phyloP scores from a whole-genome alignment of 352 stramenopile genomes.

The Peronospora farinosa region DNA sequence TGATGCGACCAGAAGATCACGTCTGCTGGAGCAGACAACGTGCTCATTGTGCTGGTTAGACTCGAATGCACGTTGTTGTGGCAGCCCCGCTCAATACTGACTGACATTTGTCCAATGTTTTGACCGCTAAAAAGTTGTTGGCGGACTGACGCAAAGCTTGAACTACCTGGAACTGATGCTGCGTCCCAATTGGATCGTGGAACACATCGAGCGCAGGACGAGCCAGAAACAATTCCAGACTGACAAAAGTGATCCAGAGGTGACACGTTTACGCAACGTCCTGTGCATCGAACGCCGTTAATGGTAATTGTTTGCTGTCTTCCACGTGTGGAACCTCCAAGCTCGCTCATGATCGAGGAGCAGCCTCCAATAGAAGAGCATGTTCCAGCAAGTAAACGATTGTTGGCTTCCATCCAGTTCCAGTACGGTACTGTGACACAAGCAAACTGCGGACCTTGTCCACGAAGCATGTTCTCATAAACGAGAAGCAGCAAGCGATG shows the following conservation, averaged over 20 bases:
- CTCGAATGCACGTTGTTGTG: constrained; percentile 63
- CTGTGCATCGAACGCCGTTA: constrained; percentile 36
- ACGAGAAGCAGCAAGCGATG: constrained; percentile 54
- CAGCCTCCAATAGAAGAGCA: constrained; percentile 47
- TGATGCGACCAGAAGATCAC: constrained; percentile 78
- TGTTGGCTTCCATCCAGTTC: constrained; percentile 61
- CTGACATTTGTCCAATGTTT: constrained; percentile 56
- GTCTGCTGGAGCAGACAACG: constrained; percentile 45
- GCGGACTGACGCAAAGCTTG: constrained; percentile 41
- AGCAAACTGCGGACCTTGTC: constrained; percentile 36
- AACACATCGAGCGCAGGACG: constrained; percentile 38
- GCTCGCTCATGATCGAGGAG: constrained; percentile 32
- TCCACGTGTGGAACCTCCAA: constrained; percentile 33
- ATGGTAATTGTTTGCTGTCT: constrained; percentile 29
- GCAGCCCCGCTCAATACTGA: constrained; percentile 34
- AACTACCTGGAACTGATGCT: constrained; percentile 22
- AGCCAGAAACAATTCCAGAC: constrained; percentile 12
- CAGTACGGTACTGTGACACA: constrained; percentile 80
- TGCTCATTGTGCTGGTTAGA: constrained; percentile 40
- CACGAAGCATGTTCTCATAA: constrained; percentile 83
- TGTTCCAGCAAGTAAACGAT: constrained; percentile 24
- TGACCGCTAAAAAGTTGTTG: constrained; percentile 40
- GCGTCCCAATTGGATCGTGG: constrained; percentile 39
- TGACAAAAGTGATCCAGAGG: constrained; percentile 62
- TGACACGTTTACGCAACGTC: constrained; percentile 31